phyloP scores from a whole-genome alignment of 371 early-diverging fungal genomes.

The Apophysomyces ossiformis region DNA sequence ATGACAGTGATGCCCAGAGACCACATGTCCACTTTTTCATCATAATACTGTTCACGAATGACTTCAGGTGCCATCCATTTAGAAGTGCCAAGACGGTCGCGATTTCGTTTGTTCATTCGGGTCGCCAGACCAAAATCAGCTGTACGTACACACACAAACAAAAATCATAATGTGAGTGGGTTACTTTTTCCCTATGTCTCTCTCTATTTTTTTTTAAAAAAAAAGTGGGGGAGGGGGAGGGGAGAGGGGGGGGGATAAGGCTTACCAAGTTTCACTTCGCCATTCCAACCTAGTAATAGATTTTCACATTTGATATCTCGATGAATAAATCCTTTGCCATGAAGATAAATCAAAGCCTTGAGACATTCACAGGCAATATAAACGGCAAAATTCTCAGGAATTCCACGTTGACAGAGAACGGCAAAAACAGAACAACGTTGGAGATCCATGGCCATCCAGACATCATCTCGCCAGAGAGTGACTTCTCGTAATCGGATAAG shows the following conservation, averaged over 20 bases:
- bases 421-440: slow-evolving; percentile 56
- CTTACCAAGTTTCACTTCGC: slow-evolving; percentile 96
- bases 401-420: slow-evolving; percentile 54
- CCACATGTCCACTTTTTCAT: slow-evolving; percentile 94
- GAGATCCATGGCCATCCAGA: slow-evolving; percentile 60
- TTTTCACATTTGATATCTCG: slow-evolving; percentile 98
- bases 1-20: slow-evolving; percentile 84
- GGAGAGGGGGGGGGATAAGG: slow-evolving; percentile 89
- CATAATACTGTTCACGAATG: slow-evolving; percentile 88
- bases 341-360: slow-evolving; percentile 90
- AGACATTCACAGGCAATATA: slow-evolving; percentile 49
- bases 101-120: slow-evolving; percentile 53
- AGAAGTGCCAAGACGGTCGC: slow-evolving; percentile 93
- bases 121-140: slow-evolving; percentile 55
- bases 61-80: slow-evolving; percentile 98
- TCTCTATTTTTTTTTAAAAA: too few species aligned
- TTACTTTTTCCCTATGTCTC: too few species aligned
- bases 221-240: background rate
- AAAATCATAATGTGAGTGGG: too few species aligned
- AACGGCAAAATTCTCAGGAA: slow-evolving; percentile 52
- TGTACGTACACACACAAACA: slow-evolving; percentile 2
- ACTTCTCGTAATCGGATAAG: slow-evolving; percentile 52
- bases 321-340: slow-evolving; percentile 95
- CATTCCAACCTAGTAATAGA: slow-evolving; percentile 90
- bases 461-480: slow-evolving; percentile 51